phyloP scores from a whole-genome alignment of 106 monocot genomes.

The Acorus gramineus region DNA sequence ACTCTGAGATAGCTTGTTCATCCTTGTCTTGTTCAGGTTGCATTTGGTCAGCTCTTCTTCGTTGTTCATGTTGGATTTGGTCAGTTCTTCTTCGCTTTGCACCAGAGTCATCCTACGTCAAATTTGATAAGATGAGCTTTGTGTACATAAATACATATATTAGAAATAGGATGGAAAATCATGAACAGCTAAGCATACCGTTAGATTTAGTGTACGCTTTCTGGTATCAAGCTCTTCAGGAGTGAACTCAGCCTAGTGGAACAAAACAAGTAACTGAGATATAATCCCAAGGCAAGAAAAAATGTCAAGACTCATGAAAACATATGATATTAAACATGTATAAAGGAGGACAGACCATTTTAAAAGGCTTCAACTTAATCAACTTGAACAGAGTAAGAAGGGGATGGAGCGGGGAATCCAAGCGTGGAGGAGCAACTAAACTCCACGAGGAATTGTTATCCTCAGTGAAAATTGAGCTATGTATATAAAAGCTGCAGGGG shows the following conservation, averaged over 20 bases:
- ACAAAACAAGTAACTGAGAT: background rate
- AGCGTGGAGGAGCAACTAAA: conserved; percentile 18
- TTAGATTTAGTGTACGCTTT: conserved; percentile 43
- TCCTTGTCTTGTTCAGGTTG: conserved; percentile 48
- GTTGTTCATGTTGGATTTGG: conserved; percentile 44
- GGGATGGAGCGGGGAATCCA: conserved; percentile 40
- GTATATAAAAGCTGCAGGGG: conserved; percentile 63
- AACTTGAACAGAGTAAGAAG: conserved; percentile 48
- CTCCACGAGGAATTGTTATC: conserved; percentile 45
- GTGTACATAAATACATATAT: no score
- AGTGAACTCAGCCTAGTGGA: conserved; percentile 63
- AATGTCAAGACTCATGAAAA: background rate
- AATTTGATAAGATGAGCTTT: no score
- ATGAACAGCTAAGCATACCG: conserved; percentile 21
- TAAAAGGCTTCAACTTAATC: conserved; percentile 49
- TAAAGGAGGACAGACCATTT: conserved; percentile 26
- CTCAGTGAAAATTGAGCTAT: conserved; percentile 54
- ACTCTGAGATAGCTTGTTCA: conserved; percentile 73
- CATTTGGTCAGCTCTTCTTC: conserved; percentile 24
- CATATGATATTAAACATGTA: no score
- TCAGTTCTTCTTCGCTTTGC: conserved; percentile 35
- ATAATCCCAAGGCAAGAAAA: background rate
- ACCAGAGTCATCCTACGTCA: conserved; percentile 25
- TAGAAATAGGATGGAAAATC: no score
- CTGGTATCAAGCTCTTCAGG: conserved; percentile 56